phyloP scores from a whole-genome alignment of 108 stramenopile species.

The Craspedostauros australis region DNA sequence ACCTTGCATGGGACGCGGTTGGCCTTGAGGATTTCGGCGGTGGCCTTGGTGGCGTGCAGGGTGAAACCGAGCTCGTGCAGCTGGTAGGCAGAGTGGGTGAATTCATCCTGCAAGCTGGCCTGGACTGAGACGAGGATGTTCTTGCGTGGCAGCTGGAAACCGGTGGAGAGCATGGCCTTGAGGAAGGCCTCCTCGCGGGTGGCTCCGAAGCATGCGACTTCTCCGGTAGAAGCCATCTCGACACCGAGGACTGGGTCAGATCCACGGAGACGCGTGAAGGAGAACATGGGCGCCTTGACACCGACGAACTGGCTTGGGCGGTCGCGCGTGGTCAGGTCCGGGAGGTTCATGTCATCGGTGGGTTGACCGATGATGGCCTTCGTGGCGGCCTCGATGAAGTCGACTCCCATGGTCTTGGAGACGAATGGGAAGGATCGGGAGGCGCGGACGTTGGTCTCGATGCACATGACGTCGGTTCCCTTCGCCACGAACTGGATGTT shows the following conservation, averaged over 20 bases:
- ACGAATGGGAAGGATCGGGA: conserved; percentile 98
- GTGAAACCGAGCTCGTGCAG: conserved; percentile 88
- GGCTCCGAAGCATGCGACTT: conserved; percentile 98
- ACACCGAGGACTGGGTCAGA: conserved; percentile 98
- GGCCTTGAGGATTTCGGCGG: conserved; percentile 74
- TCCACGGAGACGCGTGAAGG: conserved; percentile 95
- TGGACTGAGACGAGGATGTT: conserved; percentile 85
- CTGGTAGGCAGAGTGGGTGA: conserved; percentile 82
- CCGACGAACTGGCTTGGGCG: conserved; percentile 91
- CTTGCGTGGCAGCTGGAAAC: conserved; percentile 93
- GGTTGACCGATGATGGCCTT: conserved; percentile 81
- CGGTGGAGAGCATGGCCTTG: conserved; percentile 90
- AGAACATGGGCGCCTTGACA: conserved; percentile 99
- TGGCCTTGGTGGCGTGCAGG: conserved; percentile 84
- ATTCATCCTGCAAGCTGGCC: conserved; percentile 71
- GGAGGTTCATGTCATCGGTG: conserved; percentile 85
- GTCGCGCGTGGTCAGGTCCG: conserved; percentile 77
- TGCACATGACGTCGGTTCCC: conserved; percentile 95
- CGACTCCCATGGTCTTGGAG: conserved; percentile 97
- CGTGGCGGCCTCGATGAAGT: conserved; percentile 96
- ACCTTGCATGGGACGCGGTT: conserved; percentile 80
- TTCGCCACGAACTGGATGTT: conserved; percentile 99
- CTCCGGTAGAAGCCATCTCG: conserved; percentile 98
- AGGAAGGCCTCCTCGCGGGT: conserved; percentile 97
- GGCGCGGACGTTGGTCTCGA: conserved; percentile 98